Evolutionary conservation across 768 basidiomycete genomes (phyloP).

Genomic region (Hygrophorus pudorinus): DNA sequence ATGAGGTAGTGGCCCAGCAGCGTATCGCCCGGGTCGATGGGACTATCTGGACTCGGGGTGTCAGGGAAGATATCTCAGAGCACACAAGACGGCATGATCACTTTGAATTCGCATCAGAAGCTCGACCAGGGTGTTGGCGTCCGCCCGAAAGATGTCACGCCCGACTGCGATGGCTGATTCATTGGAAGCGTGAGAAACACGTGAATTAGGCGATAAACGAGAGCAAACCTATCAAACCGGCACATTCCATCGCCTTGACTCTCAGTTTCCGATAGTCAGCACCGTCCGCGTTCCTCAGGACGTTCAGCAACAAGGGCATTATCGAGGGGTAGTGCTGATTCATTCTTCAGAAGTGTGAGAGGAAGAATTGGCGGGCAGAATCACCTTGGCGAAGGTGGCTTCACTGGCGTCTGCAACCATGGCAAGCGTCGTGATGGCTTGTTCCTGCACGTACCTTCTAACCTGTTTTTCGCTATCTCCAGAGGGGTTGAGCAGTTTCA

Average conservation of each 20-base stretch:
- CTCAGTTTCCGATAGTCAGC: conserved; percentile 58
- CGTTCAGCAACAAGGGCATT: conserved; percentile 73
- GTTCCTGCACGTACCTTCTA: conserved; percentile 71
- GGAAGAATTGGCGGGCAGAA: conserved; percentile 8
- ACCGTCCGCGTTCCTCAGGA: conserved; percentile 63
- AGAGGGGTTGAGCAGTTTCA: conserved; percentile 53
- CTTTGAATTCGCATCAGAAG: conserved; percentile 72
- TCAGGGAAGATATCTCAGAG: neutral
- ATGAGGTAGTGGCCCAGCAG: conserved; percentile 69
- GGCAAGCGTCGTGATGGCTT: conserved; percentile 78
- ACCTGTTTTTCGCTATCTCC: conserved; percentile 25
- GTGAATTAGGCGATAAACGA: conserved; percentile 2
- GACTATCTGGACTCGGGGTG: conserved; percentile 35
- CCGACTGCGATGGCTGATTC: conserved; percentile 76
- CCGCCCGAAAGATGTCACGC: conserved; percentile 64
- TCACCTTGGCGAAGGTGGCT: conserved; percentile 61
- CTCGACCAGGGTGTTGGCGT: conserved; percentile 63
- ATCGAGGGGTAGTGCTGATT: conserved; percentile 62
- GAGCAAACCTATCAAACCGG: conserved; percentile 66
- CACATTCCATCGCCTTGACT: conserved; percentile 87
- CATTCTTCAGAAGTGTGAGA: conserved; percentile 3
- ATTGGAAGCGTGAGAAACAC: neutral
- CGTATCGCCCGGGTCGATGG: conserved; percentile 61
- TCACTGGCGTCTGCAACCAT: conserved; percentile 88
- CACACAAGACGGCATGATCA: conserved; percentile 20